A percentile compares a stretch with the other conserved stretches of the same genome.
Conservation (phyloP, 2,329 filamentous ascomycete species). For the Penicillium sp. region DNA sequence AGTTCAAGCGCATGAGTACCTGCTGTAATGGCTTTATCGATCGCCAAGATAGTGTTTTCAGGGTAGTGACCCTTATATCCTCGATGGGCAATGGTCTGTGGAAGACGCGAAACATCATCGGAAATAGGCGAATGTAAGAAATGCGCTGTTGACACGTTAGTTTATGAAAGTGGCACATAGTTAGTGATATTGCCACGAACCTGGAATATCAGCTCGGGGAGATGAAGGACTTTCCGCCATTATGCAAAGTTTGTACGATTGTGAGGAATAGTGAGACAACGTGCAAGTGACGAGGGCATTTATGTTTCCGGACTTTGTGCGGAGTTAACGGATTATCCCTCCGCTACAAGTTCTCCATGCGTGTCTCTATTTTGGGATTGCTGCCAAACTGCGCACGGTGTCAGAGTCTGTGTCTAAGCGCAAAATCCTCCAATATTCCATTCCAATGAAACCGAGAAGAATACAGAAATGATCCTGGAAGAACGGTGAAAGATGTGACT, state of each 20-base stretch:
- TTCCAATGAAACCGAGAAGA: too few species aligned
- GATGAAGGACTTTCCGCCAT: slow-evolving; percentile 6
- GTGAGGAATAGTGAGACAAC: neutral
- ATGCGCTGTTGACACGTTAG: slow-evolving; percentile 7
- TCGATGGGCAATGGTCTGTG: slow-evolving; percentile 45
- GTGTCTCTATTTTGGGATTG: neutral
- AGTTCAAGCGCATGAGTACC: slow-evolving; percentile 84
- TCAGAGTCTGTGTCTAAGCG: neutral
- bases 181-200: neutral
- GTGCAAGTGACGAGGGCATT: neutral
- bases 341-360: neutral
- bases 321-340: neutral
- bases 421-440: too few species aligned
- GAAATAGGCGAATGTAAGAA: slow-evolving; percentile 10
- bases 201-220: slow-evolving; percentile 5
- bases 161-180: neutral
- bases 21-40: slow-evolving; percentile 68
- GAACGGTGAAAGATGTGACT: too few species aligned
- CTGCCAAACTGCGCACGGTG: neutral
- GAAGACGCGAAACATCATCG: slow-evolving; percentile 12
- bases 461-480: too few species aligned
- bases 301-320: slow-evolving; percentile 15
- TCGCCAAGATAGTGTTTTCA: slow-evolving; percentile 83
- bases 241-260: neutral
- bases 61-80: slow-evolving; percentile 68